These are phyloP conservation scores for Ambrosia trifida DNA, from an alignment of 129 eudicot genomes.

Conservation along the genomic window DNA sequence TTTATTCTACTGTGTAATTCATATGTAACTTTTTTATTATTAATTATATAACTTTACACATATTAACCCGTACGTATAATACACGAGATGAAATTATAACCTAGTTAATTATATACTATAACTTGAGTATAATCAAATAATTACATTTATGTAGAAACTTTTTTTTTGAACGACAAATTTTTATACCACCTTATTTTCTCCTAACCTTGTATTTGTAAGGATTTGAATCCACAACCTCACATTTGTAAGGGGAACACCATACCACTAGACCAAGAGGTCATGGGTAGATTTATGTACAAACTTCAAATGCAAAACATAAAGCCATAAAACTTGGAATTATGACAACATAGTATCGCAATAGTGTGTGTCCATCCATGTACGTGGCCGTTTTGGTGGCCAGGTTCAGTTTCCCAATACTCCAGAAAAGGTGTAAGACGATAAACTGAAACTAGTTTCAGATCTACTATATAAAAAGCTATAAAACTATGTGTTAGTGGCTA, in stretches of 20 bases:
- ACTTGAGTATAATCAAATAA: not conserved
- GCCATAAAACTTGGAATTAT: not conserved
- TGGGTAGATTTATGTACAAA: not conserved
- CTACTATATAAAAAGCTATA: not conserved
- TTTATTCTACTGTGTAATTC: no score
- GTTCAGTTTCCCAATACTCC: conserved; percentile 5
- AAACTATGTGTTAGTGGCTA: not conserved
- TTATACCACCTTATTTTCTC: no score
- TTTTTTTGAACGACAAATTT: no score
- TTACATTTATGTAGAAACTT: not conserved
- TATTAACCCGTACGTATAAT: no score
- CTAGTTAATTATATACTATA: no score
- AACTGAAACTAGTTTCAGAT: not conserved
- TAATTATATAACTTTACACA: no score
- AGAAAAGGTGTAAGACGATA: not conserved
- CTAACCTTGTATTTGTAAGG: no score
- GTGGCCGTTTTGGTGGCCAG: conserved; percentile 10
- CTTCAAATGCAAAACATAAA: not conserved
- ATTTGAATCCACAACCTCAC: no score
- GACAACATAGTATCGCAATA: conserved; percentile 20
- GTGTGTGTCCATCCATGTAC: conserved; percentile 13
- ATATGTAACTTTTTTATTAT: no score
- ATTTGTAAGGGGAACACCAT: no score
- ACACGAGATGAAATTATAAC: no score
- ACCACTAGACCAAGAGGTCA: no score